Base-by-base conservation (phyloP, 106 monocot species). In the Alisma plantagoaquatica region DNA sequence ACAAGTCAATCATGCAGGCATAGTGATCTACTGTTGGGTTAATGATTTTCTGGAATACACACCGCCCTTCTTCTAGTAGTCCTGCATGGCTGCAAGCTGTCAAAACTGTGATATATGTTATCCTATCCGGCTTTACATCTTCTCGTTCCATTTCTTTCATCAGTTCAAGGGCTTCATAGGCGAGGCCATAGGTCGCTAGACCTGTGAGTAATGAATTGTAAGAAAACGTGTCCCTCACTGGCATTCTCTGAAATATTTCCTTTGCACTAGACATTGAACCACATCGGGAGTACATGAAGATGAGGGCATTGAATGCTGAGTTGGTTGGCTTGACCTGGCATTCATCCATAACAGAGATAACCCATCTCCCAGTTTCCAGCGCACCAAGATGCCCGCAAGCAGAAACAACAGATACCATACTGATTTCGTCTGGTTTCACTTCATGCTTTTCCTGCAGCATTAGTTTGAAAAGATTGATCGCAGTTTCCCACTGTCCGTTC, bases 61-160 rank as follows among this genome's bases (percentile, higher is more conserved):
- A 7, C 14, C 30, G 52, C 3, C 75, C 75, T 64, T 59, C 53
- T 14, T 33, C 54, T 0, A 29, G 1, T 3, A 59, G n/a, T 38
- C 75, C 70, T 29, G 64, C 63, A 60, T 75, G 75, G 56, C 70
- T 75, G 27, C 75, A 75, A 6, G 70, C 69, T 5, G 75, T 70
- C 31, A 75, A 43, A 25, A 65, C n/a, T 22, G 54, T 59, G 29
- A 70, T 59, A 31, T 27, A 70, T 20, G 75, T 70, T 44, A 70
- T 59, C 6, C 24, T 25, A 20, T 75, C 60, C 0, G 75, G 75
- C 29, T 65, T 18, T 2, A 75, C 26, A 4, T 60, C 43, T 30
- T 68, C 70, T 3, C 60, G 28, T 25, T 57, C 44, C 75, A 75
- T 75, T 27, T 22, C 32, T 32, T 41, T 26, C 31, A 75, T 2